Percentiles rank a stretch among this genome's conserved stretches.
Conservation (phyloP, 306 rosid species). For the Albizia julibrissin region DNA sequence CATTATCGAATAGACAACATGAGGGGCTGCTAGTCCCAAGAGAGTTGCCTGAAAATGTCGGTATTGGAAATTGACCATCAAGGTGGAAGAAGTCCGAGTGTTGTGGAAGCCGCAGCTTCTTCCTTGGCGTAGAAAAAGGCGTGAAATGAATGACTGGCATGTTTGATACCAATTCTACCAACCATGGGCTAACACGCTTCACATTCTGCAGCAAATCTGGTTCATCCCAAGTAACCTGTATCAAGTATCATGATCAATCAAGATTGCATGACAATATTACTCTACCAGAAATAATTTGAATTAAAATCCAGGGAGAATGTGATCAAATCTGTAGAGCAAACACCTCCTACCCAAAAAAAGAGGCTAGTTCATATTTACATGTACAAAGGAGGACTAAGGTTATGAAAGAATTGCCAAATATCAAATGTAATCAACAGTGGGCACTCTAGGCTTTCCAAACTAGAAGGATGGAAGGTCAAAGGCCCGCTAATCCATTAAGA, state of each 20-base stretch:
- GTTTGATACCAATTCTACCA: constrained; percentile 84
- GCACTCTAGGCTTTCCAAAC: background rate
- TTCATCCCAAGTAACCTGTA: constrained; percentile 96
- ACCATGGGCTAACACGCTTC: constrained; percentile 97
- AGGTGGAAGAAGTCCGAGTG: constrained; percentile 61
- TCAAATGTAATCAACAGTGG: background rate
- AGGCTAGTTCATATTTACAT: background rate
- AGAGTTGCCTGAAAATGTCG: constrained; percentile 76
- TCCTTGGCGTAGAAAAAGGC: constrained; percentile 78
- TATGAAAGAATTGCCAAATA: background rate
- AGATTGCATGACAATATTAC: background rate
- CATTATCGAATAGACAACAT: constrained; percentile 78
- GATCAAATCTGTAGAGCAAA: constrained; percentile 11
- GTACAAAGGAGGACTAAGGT: background rate
- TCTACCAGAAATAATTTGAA: background rate
- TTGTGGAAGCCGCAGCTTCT: constrained; percentile 78
- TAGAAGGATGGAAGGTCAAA: background rate
- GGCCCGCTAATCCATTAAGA: background rate
- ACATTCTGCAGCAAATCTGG: constrained; percentile 98
- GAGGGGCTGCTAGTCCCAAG: constrained; percentile 77
- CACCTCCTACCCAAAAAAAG: background rate
- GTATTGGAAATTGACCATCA: constrained; percentile 63
- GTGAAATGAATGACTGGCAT: constrained; percentile 63
- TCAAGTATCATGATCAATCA: constrained; percentile 19
- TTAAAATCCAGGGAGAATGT: constrained; percentile 1